A percentile compares a stretch with the other conserved stretches of the same genome.
phyloP scores from a whole-genome alignment of 306 rosid species.

The Spatholobus suberectus region DNA sequence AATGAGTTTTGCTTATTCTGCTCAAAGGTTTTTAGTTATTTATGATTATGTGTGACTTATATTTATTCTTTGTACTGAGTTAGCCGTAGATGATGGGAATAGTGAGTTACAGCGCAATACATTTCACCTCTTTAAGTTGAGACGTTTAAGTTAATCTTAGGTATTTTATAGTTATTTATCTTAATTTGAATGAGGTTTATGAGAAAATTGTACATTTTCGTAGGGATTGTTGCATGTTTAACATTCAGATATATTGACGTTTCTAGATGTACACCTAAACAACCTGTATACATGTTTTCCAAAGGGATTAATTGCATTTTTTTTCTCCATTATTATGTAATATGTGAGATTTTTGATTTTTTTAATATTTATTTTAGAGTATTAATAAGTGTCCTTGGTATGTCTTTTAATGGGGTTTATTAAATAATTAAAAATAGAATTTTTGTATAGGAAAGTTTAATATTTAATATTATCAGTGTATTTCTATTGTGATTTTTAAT shows the following conservation, averaged over 20 bases:
- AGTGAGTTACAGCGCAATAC: neutral
- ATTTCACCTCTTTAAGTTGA: neutral
- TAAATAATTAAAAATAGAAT: too few species aligned
- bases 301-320: too few species aligned
- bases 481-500: too few species aligned
- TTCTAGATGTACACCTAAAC: neutral
- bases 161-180: neutral
- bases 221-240: neutral
- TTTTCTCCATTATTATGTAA: neutral
- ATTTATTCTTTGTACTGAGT: slow-evolving; percentile 7
- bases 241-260: neutral
- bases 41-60: neutral
- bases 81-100: slow-evolving; percentile 8
- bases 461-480: too few species aligned
- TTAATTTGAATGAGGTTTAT: neutral
- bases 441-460: too few species aligned
- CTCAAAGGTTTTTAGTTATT: slow-evolving; percentile 30
- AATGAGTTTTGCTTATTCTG: slow-evolving; percentile 24
- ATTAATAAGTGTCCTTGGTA: too few species aligned
- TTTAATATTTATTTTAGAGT: too few species aligned
- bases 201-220: neutral
- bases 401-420: too few species aligned
- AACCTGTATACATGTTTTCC: neutral
- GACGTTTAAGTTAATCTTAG: neutral
- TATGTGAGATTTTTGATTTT: neutral